Base-by-base conservation (phyloP, 2,329 filamentous ascomycete species). In the Curvularia lunata region DNA sequence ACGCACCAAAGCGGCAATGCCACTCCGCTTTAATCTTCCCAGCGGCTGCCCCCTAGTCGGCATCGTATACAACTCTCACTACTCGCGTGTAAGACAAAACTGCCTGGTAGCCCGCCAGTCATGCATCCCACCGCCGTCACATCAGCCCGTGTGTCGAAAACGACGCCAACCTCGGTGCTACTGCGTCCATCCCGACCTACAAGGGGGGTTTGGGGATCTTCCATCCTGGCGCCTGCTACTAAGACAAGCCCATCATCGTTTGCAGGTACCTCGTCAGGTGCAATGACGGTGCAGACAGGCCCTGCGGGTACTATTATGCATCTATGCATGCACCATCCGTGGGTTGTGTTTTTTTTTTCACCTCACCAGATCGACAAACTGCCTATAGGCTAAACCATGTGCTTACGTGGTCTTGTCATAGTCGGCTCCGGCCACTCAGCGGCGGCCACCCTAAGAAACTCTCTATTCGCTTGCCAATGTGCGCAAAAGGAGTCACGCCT, bases 1-100 rank as follows among this genome's bases (percentile, higher is more conserved):
- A 60, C 47, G 32, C 42, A 58, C 59, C 32, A 56, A 62, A 58
- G 38, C 56, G 59, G 57, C 43, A 67, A 64, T 56, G 19, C 18
- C 52, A 52, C 55, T 62, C 63, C 63, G 63, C 58, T 59, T 66
- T 68, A 62, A 55, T 64, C 56, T 53, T 54, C 2, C n/a, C 40
- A 38, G 54, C 47, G 48, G 49, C 51, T 55, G 50, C 51, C 41
- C 55, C 56, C 56, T 61, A 61, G 53, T 64, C 52, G 42, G 38
- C 50, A 63, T 63, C 58, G 60, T 56, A 62, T 58, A 61, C 54
- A 40, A 30, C 47, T 56, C 37, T 52, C 55, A 53, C 48, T 38
- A 49, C 54, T 56, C 51, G 59, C 54, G 55, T 64, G 63, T 63
- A 53, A 52, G 59, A 66, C 61, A 57, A 41, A 5, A 37, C 32